Evolutionary conservation across 2,329 filamentous ascomycete genomes (phyloP), one percentile per base, ranked within the genome.

Genomic region (Fusarium aywerte): DNA sequence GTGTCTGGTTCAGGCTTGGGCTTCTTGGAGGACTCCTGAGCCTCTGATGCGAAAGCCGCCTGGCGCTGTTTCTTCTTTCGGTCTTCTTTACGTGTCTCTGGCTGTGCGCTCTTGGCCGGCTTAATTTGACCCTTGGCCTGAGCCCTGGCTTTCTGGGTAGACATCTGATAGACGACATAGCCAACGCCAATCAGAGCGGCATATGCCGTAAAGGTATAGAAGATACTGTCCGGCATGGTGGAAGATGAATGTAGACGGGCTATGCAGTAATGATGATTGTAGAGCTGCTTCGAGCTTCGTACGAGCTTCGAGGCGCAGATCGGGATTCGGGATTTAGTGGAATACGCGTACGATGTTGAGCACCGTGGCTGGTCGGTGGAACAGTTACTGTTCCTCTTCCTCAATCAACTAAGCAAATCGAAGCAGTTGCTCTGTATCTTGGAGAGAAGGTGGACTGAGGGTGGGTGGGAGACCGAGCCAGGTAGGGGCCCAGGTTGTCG

Each of bases 21-120:
- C 50, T 78, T 73, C 59, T 72, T 77, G 63, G 69, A 68, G 45
- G 69, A 74, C 42, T 80, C 76, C 53, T 79, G 76, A 21, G 75
- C 70, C 49, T 76, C 77, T 20, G 77, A 75, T 39, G 75, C 75
- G 66, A 79, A 81, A 62, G 76, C 80, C 62, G 81, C 80, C 71
- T 78, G 71, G 7, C 81, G 79, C 73, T 84, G 82, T 69, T 82
- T 82, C 76, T 82, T 82, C 69, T 82, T 82, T 13, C 75, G 76
- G 40, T 80, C 79, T 47, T 80, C 79, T 58, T 81, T 82, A 44
- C 77, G 77, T 23, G 74, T 70, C 68, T 80, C 77, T 16, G 66
- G 51, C 25, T 76, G 73, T 13, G 71, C 31, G 43, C 58, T 50
- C 70, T 78, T 79, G 56, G 68, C 59, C 15, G 66, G 51, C 64